Base-by-base conservation (phyloP, 192 early-diverging fungal genomes). In the Allomyces macrogynus region DNA sequence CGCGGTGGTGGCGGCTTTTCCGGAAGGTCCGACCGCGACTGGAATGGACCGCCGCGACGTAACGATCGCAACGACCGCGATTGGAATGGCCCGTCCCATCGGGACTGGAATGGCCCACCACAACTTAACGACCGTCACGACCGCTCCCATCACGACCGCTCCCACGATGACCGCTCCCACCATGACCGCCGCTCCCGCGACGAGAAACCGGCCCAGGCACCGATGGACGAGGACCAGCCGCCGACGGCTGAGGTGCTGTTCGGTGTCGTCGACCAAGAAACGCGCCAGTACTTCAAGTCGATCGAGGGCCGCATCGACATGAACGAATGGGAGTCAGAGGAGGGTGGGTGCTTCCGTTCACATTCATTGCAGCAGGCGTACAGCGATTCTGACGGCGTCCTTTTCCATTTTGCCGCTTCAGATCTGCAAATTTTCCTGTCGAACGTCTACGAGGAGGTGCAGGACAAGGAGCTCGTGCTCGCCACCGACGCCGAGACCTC, bases 401-500 rank as follows among this genome's bases (percentile, higher is more conserved):
- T 40, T 40, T 40, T 27, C 26, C 23, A 10, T 23, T 4, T 54
- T 61, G 61, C 61, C 3, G 40, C 63, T 16, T 11, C 68, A 81
- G 81, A 83, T 63, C 81, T 77, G 63, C 73, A 76, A 26, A 67
- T 88, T n/a, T 87, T 92, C 69, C 68, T 92, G 64, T 74, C 80
- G 61, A 89, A 89, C 69, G 83, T 89, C 14, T 92, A 83, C 67
- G 69, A 68, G 5, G 90, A 89, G 72, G 74, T 89, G 14, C 80
- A 88, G 49, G 81, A 78, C 44, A 87, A 86, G 64, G 89, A 92
- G 66, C 63, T 86, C 14, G 74, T 83, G 27, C 68, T 91, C 9
- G 86, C 88, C 4, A 84, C 87, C 4, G 87, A 91, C 63, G 79
- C 81, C 60, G 84, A 83, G 22, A 81, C 86, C 67, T 90, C 88